phyloP scores from a whole-genome alignment of 352 stramenopile species.

The Peronospora tabacina region DNA sequence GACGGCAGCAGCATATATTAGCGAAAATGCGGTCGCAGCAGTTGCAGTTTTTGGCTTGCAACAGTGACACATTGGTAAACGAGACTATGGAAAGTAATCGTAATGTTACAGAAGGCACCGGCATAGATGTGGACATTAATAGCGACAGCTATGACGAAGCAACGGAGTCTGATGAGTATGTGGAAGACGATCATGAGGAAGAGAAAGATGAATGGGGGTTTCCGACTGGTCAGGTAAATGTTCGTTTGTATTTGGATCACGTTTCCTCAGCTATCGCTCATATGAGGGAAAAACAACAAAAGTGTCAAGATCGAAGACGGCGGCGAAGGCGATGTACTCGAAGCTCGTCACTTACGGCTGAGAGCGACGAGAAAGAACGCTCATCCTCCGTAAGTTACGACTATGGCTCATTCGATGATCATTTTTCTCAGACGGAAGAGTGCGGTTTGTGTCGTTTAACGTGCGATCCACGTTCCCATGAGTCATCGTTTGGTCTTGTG shows the following conservation, averaged over 20 bases:
- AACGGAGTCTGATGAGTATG: slow-evolving; percentile 33
- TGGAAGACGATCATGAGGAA: slow-evolving; percentile 48
- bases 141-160: slow-evolving; percentile 26
- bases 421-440: slow-evolving; percentile 30
- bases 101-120: slow-evolving; percentile 4
- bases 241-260: slow-evolving; percentile 62
- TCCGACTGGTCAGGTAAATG: slow-evolving; percentile 58
- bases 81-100: slow-evolving; percentile 6
- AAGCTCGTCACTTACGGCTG: slow-evolving; percentile 21
- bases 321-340: slow-evolving; percentile 31
- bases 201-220: slow-evolving; percentile 77
- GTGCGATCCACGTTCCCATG: slow-evolving; percentile 32
- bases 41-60: slow-evolving; percentile 57
- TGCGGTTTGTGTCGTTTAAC: slow-evolving; percentile 59
- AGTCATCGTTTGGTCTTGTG: slow-evolving; percentile 58
- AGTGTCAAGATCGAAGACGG: slow-evolving; percentile 23
- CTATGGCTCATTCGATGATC: slow-evolving; percentile 21
- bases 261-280: slow-evolving; percentile 53
- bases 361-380: slow-evolving; percentile 11
- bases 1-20: slow-evolving; percentile 60
- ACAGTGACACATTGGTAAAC: slow-evolving; percentile 22
- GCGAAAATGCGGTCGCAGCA: slow-evolving; percentile 67
- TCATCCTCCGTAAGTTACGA: slow-evolving; percentile 23
- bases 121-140: slow-evolving; percentile 6
- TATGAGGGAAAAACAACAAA: slow-evolving; percentile 43